Conservation (phyloP, 1,139 yeast genomes). For the Zygosaccharomyces pseudobailii region DNA sequence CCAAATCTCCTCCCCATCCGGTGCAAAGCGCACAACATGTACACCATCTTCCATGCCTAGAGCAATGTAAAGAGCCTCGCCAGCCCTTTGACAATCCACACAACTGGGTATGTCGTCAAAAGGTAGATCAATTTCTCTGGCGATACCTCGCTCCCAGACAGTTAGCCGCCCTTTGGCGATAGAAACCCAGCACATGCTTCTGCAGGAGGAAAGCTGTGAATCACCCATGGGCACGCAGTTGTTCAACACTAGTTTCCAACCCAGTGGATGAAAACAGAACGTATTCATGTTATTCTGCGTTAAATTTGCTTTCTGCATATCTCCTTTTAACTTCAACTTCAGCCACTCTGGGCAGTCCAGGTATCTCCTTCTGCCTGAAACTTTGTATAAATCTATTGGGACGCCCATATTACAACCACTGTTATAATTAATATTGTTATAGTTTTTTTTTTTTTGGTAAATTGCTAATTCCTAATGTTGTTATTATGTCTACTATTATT, state of each 20-base stretch:
- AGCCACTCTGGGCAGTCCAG: background rate
- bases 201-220: background rate
- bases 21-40: background rate
- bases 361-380: background rate
- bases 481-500: background rate
- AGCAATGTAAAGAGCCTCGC: background rate
- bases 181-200: background rate
- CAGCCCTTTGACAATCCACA: background rate
- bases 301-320: background rate
- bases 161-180: background rate
- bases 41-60: background rate
- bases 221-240: background rate
- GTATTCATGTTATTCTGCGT: background rate
- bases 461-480: background rate
- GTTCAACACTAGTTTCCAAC: background rate
- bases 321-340: background rate
- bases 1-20: background rate
- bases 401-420: constrained; percentile 5
- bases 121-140: constrained; percentile 1
- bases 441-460: background rate
- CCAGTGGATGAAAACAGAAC: background rate
- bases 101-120: background rate
- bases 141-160: constrained; percentile 1
- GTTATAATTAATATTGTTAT: background rate
- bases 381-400: constrained; percentile 6